Base-by-base conservation (phyloP, 2,329 filamentous ascomycete species). In the Fusarium torulosum region DNA sequence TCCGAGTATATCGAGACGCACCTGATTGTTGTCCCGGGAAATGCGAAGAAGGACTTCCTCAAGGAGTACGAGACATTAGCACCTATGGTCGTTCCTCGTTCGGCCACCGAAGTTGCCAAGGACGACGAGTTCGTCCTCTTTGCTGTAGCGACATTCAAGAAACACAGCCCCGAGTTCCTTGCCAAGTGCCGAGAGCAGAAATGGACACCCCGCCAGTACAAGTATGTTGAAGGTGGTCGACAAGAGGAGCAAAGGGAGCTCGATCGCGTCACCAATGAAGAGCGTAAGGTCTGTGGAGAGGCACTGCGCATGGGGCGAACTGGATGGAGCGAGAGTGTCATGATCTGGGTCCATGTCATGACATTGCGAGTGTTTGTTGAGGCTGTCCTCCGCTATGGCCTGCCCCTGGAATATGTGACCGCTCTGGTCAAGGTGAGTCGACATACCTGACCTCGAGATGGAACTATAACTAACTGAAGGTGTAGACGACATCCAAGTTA, bases 1-100 rank as follows among this genome's bases (percentile, higher is more conserved):
- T 97, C 94, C 20, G 96, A 99, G 81, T 98, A 97, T 80, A 90
- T 99, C 72, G 94, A 97, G 82, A 97, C 96, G 29, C 94, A 97
- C 77, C 89, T 99, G 29, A 86, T 99, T 70, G 96, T 93, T 20
- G 92, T 99, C 10, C 96, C 96, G 4, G 88, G 86, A 46, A 89
- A 88, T 70, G 84, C 87, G 57, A 90, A 91, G 74, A 97, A 96
- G 78, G 95, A 98, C 38, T 99, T 97, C 75, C 82, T 96, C 68
- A 91, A 91, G 77, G 88, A 85, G 67, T 99, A 99, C 81, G 96
- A 99, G 80, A 94, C 92, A 2, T 79, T 98, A 56, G 83, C 91
- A 1, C 90, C 91, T 15, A 97, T 97, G 93, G 93, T 98, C 2
- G 95, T 99, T 3, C 96, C 96, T 11, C 91, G 96, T 47, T 97